These are phyloP conservation scores for Ceratocystis smalleyi DNA, from an alignment of 2,329 filamentous ascomycete species.

Conservation along the genomic window DNA sequence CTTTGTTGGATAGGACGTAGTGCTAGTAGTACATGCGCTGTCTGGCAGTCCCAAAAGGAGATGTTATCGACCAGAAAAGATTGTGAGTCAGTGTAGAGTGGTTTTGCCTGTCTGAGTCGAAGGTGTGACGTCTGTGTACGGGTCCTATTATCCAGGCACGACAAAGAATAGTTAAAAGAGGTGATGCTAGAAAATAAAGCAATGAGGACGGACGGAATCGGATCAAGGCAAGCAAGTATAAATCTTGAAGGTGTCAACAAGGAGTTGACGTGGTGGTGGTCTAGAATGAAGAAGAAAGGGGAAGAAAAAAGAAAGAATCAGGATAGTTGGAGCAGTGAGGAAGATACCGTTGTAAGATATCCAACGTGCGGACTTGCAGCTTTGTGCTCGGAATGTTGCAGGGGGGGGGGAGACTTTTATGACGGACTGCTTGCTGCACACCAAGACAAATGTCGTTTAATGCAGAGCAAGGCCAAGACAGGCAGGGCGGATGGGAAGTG, in stretches of 20 bases:
- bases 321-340: background rate
- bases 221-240: too few relatives aligned
- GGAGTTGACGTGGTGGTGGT: too few relatives aligned
- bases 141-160: background rate
- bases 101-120: background rate
- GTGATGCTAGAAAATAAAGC: background rate
- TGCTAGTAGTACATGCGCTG: conserved; percentile 5
- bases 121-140: background rate
- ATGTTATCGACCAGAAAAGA: background rate
- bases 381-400: background rate
- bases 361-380: background rate
- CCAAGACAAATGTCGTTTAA: background rate
- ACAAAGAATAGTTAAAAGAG: background rate
- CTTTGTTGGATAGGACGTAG: background rate
- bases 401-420: background rate
- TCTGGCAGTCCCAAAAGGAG: background rate
- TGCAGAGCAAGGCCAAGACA: background rate
- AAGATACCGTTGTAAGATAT: background rate
- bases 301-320: background rate
- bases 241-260: too few relatives aligned
- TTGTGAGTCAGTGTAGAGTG: background rate
- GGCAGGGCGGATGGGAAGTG: background rate
- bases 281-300: background rate
- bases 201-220: background rate
- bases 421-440: background rate